These are phyloP conservation scores for Fennellomyces sp. DNA, from an alignment of 371 early-diverging fungal genomes.

Conservation along the genomic window DNA sequence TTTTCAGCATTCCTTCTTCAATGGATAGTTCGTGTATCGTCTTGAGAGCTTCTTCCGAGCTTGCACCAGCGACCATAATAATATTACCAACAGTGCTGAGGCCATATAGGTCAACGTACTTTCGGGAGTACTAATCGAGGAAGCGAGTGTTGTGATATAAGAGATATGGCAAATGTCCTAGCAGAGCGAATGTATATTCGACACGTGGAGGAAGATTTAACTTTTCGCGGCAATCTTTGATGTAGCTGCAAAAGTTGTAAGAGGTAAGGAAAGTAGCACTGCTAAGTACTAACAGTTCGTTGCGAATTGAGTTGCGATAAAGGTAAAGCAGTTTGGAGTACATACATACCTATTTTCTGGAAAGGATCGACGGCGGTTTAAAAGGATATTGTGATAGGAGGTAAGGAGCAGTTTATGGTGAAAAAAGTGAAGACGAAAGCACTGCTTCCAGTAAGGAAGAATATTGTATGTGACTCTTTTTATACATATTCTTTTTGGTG, in stretches of 20 bases:
- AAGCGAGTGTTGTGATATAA: slow-evolving; percentile 21
- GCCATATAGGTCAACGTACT: slow-evolving; percentile 37
- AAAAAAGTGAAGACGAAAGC: not conserved
- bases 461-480: too few relatives aligned
- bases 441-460: not conserved
- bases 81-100: slow-evolving; percentile 20
- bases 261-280: slow-evolving; percentile 29
- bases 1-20: slow-evolving; percentile 30
- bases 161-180: slow-evolving; percentile 40
- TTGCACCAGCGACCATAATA: slow-evolving; percentile 26
- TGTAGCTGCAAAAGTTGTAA: slow-evolving; percentile 24
- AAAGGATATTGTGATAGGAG: not conserved
- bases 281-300: slow-evolving; percentile 25
- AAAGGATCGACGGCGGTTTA: slow-evolving; percentile 7
- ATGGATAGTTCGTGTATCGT: slow-evolving; percentile 26
- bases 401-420: not conserved
- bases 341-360: not conserved
- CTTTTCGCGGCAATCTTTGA: slow-evolving; percentile 24
- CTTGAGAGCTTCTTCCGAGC: slow-evolving; percentile 32
- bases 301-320: slow-evolving; percentile 27
- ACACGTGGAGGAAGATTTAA: slow-evolving; percentile 33
- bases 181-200: slow-evolving; percentile 28
- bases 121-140: slow-evolving; percentile 35
- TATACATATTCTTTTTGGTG: too few relatives aligned
- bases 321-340: not conserved